These are phyloP conservation scores for Cardamine resedifolia DNA, from an alignment of 345 rosid genomes.

Conservation along the genomic window DNA sequence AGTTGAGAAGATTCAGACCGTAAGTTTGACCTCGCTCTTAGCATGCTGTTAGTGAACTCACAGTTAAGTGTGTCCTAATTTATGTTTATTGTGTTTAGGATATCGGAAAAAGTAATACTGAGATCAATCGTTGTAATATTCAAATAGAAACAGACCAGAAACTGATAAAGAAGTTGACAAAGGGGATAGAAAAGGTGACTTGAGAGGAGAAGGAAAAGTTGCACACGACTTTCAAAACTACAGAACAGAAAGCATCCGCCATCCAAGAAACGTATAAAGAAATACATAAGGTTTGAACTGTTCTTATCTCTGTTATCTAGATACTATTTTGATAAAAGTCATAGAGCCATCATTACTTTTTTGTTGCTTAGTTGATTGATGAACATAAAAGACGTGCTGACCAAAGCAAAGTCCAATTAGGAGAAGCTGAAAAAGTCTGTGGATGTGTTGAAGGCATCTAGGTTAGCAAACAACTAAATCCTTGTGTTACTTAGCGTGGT, in stretches of 20 bases:
- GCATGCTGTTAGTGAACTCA: constrained; percentile 17
- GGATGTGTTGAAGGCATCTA: constrained; percentile 80
- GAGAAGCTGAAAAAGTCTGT: constrained; percentile 67
- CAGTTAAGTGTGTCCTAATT: constrained; percentile 27
- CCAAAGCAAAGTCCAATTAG: constrained; percentile 60
- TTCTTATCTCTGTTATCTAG: constrained; percentile 14
- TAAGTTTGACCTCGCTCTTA: no score
- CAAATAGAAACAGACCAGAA: constrained; percentile 82
- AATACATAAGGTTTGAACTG: constrained; percentile 61
- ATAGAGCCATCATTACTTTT: not conserved
- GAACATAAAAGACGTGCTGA: constrained; percentile 68
- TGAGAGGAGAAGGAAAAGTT: constrained; percentile 81
- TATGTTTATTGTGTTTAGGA: constrained; percentile 63
- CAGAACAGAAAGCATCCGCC: constrained; percentile 74
- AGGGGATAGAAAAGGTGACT: constrained; percentile 80
- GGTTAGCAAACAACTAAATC: constrained; percentile 50
- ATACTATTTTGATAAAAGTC: no score
- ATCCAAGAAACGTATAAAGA: constrained; percentile 83
- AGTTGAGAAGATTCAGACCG: constrained; percentile 76
- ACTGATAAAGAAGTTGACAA: constrained; percentile 82
- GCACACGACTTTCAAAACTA: constrained; percentile 51
- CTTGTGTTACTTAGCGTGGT: constrained; percentile 6
- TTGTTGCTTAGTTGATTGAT: constrained; percentile 62
- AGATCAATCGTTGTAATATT: constrained; percentile 83
- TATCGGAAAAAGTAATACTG: constrained; percentile 76